Conservation (phyloP, 108 stramenopile genomes). For the Conticribra guillardii region DNA sequence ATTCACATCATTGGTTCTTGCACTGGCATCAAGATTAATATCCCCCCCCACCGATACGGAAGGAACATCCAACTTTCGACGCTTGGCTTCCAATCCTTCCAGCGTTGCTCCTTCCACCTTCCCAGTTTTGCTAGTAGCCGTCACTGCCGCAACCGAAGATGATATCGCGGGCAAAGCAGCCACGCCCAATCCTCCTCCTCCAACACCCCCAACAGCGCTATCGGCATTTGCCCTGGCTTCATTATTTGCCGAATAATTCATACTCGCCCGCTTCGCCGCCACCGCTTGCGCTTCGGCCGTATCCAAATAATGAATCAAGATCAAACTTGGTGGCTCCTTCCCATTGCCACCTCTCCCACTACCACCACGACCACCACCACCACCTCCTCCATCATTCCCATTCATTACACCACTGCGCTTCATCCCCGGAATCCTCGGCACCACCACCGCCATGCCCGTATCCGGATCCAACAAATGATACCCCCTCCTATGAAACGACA, state of each 20-base stretch:
- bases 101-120: too few relatives aligned
- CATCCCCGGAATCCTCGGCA: conserved; percentile 2
- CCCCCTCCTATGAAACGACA: conserved; percentile 29
- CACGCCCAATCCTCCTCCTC: neutral
- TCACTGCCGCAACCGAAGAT: too few relatives aligned
- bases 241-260: neutral
- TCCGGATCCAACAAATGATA: conserved; percentile 31
- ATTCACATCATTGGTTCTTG: too few relatives aligned
- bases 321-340: conserved; percentile 16
- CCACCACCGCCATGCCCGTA: conserved; percentile 4
- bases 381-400: neutral
- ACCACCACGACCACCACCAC: neutral
- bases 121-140: too few relatives aligned
- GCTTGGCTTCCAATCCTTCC: too few relatives aligned
- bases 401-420: neutral
- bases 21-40: too few relatives aligned
- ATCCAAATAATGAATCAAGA: conserved; percentile 37
- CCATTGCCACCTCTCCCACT: neutral
- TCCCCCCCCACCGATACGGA: too few relatives aligned
- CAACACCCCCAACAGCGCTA: neutral
- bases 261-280: neutral
- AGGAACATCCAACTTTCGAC: too few relatives aligned
- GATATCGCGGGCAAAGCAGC: too few relatives aligned
- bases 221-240: neutral
- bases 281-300: conserved; percentile 3